Conservation (phyloP, 805 yeast species). For the Torulaspora delbrueckii region DNA sequence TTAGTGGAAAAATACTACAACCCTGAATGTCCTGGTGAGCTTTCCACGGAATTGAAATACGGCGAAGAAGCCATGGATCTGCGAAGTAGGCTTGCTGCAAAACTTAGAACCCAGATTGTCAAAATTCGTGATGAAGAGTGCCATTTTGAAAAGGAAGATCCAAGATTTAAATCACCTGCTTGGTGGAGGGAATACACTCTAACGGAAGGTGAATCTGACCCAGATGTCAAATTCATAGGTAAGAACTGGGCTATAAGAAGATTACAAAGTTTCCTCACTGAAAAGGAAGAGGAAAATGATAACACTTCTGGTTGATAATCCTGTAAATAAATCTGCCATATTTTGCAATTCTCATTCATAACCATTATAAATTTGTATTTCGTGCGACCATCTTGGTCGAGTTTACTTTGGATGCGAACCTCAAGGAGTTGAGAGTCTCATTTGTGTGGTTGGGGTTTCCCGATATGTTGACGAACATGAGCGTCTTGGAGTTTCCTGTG, state of each 20-base stretch:
- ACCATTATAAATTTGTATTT: not conserved
- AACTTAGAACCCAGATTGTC: slow-evolving; percentile 58
- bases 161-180: slow-evolving; percentile 56
- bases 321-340: not conserved
- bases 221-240: slow-evolving; percentile 68
- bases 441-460: slow-evolving; percentile 56
- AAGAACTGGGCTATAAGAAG: slow-evolving; percentile 78
- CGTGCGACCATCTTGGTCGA: slow-evolving; percentile 40
- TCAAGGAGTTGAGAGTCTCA: slow-evolving; percentile 78
- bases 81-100: slow-evolving; percentile 66
- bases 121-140: slow-evolving; percentile 38
- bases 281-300: slow-evolving; percentile 16
- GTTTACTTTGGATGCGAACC: slow-evolving; percentile 85
- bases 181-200: slow-evolving; percentile 72
- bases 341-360: not conserved
- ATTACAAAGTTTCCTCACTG: slow-evolving; percentile 46
- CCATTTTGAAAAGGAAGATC: slow-evolving; percentile 57
- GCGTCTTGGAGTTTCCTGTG: slow-evolving; percentile 79
- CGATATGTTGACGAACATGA: slow-evolving; percentile 89
- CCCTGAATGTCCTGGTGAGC: slow-evolving; percentile 47
- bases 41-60: slow-evolving; percentile 54
- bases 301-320: slow-evolving; percentile 1
- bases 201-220: slow-evolving; percentile 62
- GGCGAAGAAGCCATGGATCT: slow-evolving; percentile 64
- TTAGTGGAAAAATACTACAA: slow-evolving; percentile 54